Evolutionary conservation across 176 grass and related monocot species (phyloP).

Genomic region (Tuctoria greenei): DNA sequence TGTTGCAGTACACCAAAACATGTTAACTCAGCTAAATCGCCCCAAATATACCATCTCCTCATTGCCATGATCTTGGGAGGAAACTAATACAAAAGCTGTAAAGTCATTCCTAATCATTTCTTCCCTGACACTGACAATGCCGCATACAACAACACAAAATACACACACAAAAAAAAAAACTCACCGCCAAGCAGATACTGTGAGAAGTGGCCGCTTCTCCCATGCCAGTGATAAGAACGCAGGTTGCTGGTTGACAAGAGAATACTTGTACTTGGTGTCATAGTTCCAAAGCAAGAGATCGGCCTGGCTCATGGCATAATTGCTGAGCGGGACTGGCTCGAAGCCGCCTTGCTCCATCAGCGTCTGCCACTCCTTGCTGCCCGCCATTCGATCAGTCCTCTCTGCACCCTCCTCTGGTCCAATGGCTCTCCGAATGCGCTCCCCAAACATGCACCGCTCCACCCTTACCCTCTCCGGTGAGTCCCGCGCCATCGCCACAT

Average conservation of each 20-base stretch:
- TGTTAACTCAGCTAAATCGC: constrained; percentile 31
- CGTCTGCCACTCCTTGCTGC: constrained; percentile 57
- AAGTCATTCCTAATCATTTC: constrained; percentile 30
- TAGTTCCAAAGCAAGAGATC: constrained; percentile 94
- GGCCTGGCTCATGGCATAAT: constrained; percentile 95
- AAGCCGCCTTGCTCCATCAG: constrained; percentile 76
- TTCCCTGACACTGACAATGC: constrained; percentile 29
- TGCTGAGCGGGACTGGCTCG: constrained; percentile 63
- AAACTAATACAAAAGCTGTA: constrained; percentile 33
- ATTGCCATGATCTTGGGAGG: constrained; percentile 32
- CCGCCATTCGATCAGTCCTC: constrained; percentile 70
- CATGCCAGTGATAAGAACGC: constrained; percentile 80
- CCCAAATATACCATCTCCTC: constrained; percentile 46
- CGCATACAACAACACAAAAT: neutral
- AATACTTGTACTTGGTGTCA: constrained; percentile 77
- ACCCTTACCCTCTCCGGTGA: constrained; percentile 59
- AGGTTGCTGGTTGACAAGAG: constrained; percentile 48
- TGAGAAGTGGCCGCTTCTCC: constrained; percentile 72
- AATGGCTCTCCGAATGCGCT: constrained; percentile 59
- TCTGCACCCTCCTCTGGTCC: constrained; percentile 51
- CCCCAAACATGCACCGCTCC: constrained; percentile 79
- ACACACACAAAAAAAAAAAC: constrained; percentile 4
- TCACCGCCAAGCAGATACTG: constrained; percentile 94
- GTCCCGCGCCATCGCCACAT: constrained; percentile 72
- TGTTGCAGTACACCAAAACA: constrained; percentile 12